phyloP scores from a whole-genome alignment of 2,329 filamentous ascomycete species.

The Claviceps sp. region DNA sequence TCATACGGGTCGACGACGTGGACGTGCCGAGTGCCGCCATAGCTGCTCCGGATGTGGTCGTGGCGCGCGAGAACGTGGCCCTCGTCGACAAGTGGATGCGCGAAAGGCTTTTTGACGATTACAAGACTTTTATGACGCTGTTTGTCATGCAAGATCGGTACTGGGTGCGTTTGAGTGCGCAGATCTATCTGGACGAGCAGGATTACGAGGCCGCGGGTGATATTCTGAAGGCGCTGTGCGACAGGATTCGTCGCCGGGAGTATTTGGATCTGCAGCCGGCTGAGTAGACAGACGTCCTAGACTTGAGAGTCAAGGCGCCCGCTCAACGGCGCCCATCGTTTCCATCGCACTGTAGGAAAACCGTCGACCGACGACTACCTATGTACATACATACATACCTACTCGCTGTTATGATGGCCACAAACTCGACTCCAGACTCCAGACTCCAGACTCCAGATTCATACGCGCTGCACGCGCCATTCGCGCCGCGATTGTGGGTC shows the following conservation, averaged over 20 bases:
- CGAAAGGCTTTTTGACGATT: slow-evolving; percentile 38
- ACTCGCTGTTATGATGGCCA: too few species aligned
- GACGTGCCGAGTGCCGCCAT: slow-evolving; percentile 5
- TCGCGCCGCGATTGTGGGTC: too few species aligned
- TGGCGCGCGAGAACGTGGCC: slow-evolving; percentile 19
- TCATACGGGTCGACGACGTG: slow-evolving; percentile 16
- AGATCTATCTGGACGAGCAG: slow-evolving; percentile 67
- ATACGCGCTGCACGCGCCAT: too few species aligned
- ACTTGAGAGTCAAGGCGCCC: too few species aligned
- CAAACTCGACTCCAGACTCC: too few species aligned
- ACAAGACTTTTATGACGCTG: slow-evolving; percentile 58
- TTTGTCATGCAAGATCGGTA: slow-evolving; percentile 46
- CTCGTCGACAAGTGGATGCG: slow-evolving; percentile 45
- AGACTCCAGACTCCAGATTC: too few species aligned
- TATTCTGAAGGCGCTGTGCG: slow-evolving; percentile 37
- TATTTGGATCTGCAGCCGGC: slow-evolving; percentile 11
- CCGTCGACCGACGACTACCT: too few species aligned
- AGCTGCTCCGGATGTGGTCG: not conserved
- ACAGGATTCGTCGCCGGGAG: slow-evolving; percentile 25
- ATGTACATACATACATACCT: too few species aligned
- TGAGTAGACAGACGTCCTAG: not conserved
- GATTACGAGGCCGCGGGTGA: slow-evolving; percentile 63
- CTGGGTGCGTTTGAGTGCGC: slow-evolving; percentile 65
- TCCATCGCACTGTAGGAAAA: too few species aligned
- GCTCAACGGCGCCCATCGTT: too few species aligned